These are phyloP conservation scores for Lasiosphaeriaceae sp. DNA, from an alignment of 495 filamentous ascomycete species.

Conservation along the genomic window DNA sequence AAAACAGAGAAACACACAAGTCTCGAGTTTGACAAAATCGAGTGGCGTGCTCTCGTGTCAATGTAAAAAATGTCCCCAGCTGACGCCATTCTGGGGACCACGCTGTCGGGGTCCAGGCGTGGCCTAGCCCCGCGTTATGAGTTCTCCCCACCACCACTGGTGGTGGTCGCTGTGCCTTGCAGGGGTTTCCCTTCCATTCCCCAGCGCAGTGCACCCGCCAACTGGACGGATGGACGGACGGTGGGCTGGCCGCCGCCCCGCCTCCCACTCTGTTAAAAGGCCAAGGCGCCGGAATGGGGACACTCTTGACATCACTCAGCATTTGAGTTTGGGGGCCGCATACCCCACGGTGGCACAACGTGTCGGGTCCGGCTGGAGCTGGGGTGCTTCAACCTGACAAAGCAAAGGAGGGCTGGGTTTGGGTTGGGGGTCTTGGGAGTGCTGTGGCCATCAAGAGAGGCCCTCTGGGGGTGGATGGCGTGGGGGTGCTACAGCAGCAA, in stretches of 20 bases:
- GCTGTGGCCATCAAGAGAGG: too few species aligned
- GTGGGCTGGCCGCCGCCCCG: too few species aligned
- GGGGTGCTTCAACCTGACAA: too few species aligned
- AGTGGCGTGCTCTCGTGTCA: neutral
- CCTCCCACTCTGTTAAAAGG: neutral
- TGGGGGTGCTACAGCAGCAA: neutral
- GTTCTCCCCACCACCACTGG: neutral
- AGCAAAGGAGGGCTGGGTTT: too few species aligned
- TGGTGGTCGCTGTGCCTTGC: too few species aligned
- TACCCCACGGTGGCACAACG: too few species aligned
- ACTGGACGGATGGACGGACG: too few species aligned
- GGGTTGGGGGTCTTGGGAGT: too few species aligned
- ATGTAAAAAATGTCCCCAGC: neutral
- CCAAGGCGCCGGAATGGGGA: constrained; percentile 5
- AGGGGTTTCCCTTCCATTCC: neutral
- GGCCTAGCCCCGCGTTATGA: constrained; percentile 14
- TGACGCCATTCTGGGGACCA: constrained; percentile 15
- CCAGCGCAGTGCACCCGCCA: neutral
- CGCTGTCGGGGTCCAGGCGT: neutral
- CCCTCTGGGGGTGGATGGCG: neutral
- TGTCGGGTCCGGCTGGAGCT: too few species aligned
- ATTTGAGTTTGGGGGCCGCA: neutral
- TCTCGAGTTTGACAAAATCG: neutral
- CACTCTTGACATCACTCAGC: neutral
- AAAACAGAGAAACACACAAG: too few species aligned